Percentiles rank a stretch among this genome's conserved stretches.
phyloP scores from a whole-genome alignment of 2,329 filamentous ascomycete genomes.

The Epichloe sylvatica region DNA sequence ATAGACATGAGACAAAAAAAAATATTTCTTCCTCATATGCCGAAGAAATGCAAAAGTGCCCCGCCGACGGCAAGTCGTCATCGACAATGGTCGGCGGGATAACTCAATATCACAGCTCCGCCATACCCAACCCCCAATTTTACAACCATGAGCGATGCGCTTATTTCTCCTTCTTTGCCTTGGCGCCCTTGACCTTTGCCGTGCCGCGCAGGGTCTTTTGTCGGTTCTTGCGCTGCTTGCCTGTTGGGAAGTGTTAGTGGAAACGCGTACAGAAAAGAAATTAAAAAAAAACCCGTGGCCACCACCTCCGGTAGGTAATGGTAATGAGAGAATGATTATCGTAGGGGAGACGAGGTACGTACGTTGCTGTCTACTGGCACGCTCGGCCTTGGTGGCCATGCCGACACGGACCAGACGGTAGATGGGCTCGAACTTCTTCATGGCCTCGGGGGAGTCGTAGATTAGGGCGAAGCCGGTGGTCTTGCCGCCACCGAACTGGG shows the following conservation, averaged over 20 bases:
- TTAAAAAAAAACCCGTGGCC: not conserved
- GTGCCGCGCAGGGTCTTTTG: constrained; percentile 97
- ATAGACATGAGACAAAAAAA: constrained; percentile 11
- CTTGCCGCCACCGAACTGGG: constrained; percentile 99
- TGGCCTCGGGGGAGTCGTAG: constrained; percentile 96
- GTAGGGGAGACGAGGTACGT: constrained; percentile 35
- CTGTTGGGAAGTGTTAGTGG: constrained; percentile 36
- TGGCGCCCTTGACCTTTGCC: constrained; percentile 93
- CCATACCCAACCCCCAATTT: constrained; percentile 17
- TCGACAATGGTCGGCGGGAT: constrained; percentile 10
- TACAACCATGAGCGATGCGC: constrained; percentile 25
- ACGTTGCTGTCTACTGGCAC: constrained; percentile 97
- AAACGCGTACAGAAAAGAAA: not conserved
- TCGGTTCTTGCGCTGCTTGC: constrained; percentile 99
- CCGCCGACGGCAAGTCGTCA: constrained; percentile 5
- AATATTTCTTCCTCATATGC: constrained; percentile 1
- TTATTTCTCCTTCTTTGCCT: constrained; percentile 91
- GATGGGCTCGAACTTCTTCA: constrained; percentile 99
- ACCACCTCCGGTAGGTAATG: not conserved
- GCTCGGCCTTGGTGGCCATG: constrained; percentile 87
- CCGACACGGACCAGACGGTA: constrained; percentile 94
- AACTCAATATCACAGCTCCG: constrained; percentile 16
- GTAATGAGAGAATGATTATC: not conserved
- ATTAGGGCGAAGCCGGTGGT: constrained; percentile 96
- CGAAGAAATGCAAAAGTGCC: constrained; percentile 13